Percentiles rank a stretch among this genome's conserved stretches.
Evolutionary conservation across 441 rosid genomes (phyloP).

Genomic region (Bruguiera hainesii): DNA sequence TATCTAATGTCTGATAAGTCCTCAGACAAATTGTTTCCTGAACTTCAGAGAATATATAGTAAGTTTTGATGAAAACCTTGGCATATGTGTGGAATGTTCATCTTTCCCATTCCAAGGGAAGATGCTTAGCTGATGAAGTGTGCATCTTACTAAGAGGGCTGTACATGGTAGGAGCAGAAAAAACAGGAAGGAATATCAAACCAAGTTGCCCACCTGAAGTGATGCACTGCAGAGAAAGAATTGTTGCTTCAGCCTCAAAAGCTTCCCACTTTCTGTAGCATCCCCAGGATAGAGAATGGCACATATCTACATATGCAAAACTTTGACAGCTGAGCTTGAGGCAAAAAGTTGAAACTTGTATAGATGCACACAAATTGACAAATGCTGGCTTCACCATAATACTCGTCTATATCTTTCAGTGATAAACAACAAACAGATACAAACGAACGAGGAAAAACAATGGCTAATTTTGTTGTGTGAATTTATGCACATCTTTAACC

Average conservation of each 20-base stretch:
- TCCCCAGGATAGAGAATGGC: constrained; percentile 98
- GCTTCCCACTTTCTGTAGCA: constrained; percentile 94
- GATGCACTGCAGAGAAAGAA: constrained; percentile 98
- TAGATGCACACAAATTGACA: constrained; percentile 1
- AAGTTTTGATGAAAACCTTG: not conserved
- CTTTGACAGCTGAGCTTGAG: not conserved
- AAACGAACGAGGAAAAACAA: not conserved
- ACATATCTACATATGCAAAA: constrained; percentile 64
- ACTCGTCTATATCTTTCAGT: no score
- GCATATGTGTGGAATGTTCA: not conserved
- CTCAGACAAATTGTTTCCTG: not conserved
- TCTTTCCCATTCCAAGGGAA: not conserved
- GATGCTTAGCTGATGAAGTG: not conserved
- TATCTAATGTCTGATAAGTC: not conserved
- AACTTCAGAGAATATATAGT: not conserved
- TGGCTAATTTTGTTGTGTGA: not conserved
- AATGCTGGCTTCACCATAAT: not conserved
- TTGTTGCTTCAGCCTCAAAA: constrained; percentile 93
- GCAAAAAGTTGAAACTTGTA: constrained; percentile 13
- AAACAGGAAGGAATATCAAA: constrained; percentile 14
- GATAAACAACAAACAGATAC: not conserved
- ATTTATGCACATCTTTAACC: not conserved
- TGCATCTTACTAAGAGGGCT: not conserved
- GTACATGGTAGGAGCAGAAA: not conserved
- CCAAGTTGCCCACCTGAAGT: constrained; percentile 69